A percentile compares a stretch with the other conserved stretches of the same genome.
Conservation (phyloP, 768 basidiomycete species). For the Podaxis mareebaensis region DNA sequence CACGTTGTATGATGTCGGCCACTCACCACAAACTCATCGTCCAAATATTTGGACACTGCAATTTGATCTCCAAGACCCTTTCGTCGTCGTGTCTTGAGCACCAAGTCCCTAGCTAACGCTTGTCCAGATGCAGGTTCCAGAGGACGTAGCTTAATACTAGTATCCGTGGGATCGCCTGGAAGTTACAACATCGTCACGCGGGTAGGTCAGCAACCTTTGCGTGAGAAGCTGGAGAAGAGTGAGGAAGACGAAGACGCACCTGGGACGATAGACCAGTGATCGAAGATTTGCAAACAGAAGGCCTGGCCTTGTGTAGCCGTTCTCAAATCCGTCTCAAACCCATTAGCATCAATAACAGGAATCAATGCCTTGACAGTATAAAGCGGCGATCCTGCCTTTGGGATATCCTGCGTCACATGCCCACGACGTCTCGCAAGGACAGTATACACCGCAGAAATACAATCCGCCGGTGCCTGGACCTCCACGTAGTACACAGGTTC, state of each 20-base stretch:
- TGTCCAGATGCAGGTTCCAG: conserved; percentile 97
- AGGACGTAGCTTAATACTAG: conserved; percentile 93
- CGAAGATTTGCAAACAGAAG: conserved; percentile 97
- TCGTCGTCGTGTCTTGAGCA: conserved; percentile 92
- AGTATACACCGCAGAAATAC: conserved; percentile 97
- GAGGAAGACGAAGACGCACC: conserved; percentile 47
- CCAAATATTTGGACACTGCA: conserved; percentile 94
- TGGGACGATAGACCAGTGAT: conserved; percentile 99
- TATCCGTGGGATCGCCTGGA: conserved; percentile 95
- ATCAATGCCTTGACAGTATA: conserved; percentile 99
- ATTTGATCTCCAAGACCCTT: conserved; percentile 98
- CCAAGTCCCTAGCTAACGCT: conserved; percentile 90
- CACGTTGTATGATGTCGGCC: background rate
- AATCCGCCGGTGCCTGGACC: conserved; percentile 98
- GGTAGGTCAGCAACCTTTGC: conserved; percentile 18
- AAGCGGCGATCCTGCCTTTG: conserved; percentile 95
- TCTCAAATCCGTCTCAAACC: conserved; percentile 96
- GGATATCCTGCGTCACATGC: conserved; percentile 98
- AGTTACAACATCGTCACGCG: background rate
- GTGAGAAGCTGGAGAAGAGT: conserved; percentile 24
- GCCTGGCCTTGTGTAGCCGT: conserved; percentile 99
- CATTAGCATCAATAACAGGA: conserved; percentile 97
- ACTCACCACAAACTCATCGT: conserved; percentile 93
- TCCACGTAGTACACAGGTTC: conserved; percentile 99
- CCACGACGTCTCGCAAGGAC: conserved; percentile 97